Conservation (phyloP, 2,329 filamentous ascomycete species). For the Xylariaceae sp. region DNA sequence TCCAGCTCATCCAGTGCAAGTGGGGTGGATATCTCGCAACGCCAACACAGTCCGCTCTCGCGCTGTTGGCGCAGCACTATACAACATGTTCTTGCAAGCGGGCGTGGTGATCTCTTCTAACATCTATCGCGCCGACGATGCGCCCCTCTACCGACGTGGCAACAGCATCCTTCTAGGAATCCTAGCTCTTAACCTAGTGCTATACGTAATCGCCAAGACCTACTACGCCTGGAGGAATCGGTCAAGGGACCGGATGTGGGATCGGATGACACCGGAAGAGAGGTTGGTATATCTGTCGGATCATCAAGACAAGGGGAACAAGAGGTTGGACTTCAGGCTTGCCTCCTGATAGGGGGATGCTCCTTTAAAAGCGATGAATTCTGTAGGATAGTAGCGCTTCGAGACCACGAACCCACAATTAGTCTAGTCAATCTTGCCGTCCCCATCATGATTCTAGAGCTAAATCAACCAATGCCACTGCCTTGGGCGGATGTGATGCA, state of each 20-base stretch:
- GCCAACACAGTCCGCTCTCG: slow-evolving; percentile 64
- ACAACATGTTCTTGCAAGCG: slow-evolving; percentile 55
- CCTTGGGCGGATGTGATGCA: too few relatives aligned
- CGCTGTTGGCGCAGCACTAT: slow-evolving; percentile 62
- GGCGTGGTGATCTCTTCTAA: slow-evolving; percentile 45
- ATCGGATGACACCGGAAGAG: slow-evolving; percentile 54
- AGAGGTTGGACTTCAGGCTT: slow-evolving; percentile 52
- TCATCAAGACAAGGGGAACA: slow-evolving; percentile 52
- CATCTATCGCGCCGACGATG: slow-evolving; percentile 61
- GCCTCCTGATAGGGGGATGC: slow-evolving; percentile 30
- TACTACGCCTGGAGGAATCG: slow-evolving; percentile 60
- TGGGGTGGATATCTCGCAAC: slow-evolving; percentile 55
- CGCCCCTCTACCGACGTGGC: slow-evolving; percentile 59
- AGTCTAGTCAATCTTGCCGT: not conserved
- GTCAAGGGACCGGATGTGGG: slow-evolving; percentile 53
- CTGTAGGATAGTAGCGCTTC: not conserved
- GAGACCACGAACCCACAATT: not conserved
- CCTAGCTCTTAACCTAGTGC: slow-evolving; percentile 54
- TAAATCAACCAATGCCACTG: too few relatives aligned
- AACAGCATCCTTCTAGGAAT: slow-evolving; percentile 62
- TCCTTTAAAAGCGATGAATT: not conserved
- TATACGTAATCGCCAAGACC: slow-evolving; percentile 57
- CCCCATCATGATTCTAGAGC: not conserved
- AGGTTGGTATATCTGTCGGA: slow-evolving; percentile 55
- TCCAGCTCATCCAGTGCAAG: slow-evolving; percentile 38